Conservation (phyloP, 1,284 basidiomycete genomes). For the Cutaneotrichosporon curvatum region DNA sequence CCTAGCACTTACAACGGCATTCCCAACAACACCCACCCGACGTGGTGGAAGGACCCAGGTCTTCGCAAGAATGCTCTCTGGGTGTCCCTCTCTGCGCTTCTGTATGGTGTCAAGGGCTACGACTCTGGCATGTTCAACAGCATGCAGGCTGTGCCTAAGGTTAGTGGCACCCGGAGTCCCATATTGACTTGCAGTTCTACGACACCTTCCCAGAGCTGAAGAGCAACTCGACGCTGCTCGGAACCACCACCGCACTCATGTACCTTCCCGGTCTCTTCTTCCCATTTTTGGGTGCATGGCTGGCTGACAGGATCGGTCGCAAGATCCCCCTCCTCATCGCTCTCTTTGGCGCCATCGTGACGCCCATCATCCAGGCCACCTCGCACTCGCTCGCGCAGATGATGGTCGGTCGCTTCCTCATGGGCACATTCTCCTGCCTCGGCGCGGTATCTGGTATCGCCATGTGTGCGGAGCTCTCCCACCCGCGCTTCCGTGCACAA, state of each 20-base stretch:
- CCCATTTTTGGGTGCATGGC: conserved; percentile 3
- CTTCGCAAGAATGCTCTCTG: too few relatives aligned
- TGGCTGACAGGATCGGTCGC: conserved; percentile 7
- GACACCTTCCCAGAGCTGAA: too few relatives aligned
- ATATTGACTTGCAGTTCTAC: too few relatives aligned
- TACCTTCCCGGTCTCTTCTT: conserved; percentile 4
- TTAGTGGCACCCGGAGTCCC: too few relatives aligned
- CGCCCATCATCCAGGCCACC: conserved; percentile 7
- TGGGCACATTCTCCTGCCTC: conserved; percentile 6
- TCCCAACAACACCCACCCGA: too few relatives aligned
- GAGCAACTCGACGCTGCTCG: conserved; percentile 6
- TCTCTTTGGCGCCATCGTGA: conserved; percentile 6
- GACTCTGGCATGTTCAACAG: too few relatives aligned
- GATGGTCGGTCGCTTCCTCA: conserved; percentile 8
- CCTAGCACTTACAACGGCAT: too few relatives aligned
- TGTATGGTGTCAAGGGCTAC: too few relatives aligned
- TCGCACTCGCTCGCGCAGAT: conserved; percentile 3
- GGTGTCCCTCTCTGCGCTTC: too few relatives aligned
- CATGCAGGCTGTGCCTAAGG: too few relatives aligned
- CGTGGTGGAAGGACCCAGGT: too few relatives aligned
- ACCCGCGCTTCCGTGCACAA: too few relatives aligned
- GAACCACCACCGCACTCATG: conserved; percentile 6
- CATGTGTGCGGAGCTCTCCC: conserved; percentile 9
- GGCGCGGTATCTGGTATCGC: conserved; percentile 4
- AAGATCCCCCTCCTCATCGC: conserved; percentile 10